These are phyloP conservation scores for Herpetospermum pedunculosum DNA, from an alignment of 306 rosid genomes.

Conservation along the genomic window DNA sequence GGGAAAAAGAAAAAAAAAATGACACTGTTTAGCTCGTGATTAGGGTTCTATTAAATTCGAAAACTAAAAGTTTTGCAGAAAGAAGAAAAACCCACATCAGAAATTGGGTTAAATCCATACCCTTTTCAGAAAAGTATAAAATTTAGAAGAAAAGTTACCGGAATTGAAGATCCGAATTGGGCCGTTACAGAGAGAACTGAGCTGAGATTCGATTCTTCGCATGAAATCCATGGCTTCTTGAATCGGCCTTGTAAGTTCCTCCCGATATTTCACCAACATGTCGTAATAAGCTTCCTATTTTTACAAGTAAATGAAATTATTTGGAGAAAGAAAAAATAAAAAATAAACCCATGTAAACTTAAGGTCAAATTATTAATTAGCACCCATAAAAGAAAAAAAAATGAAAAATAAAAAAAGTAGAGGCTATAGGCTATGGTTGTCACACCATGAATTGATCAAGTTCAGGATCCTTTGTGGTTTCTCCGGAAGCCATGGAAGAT, in stretches of 20 bases:
- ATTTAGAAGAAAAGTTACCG: conserved; percentile 21
- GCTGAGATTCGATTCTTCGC: conserved; percentile 70
- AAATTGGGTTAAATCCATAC: neutral
- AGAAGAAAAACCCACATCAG: neutral
- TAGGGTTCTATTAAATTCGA: conserved; percentile 31
- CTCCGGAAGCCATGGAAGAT: conserved; percentile 49
- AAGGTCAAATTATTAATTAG: neutral
- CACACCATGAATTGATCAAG: conserved; percentile 93
- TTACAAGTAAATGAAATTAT: neutral
- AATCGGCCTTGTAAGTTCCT: conserved; percentile 80
- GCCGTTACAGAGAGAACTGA: conserved; percentile 55
- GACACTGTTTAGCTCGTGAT: conserved; percentile 22
- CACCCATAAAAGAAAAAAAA: neutral
- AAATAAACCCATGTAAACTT: neutral
- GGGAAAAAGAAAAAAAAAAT: neutral
- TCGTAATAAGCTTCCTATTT: conserved; percentile 89
- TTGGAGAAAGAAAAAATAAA: neutral
- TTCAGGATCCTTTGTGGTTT: conserved; percentile 71
- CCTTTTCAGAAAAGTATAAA: no score
- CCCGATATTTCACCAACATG: conserved; percentile 88
- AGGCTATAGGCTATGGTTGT: neutral
- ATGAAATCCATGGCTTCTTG: conserved; percentile 98
- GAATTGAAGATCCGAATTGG: conserved; percentile 54
- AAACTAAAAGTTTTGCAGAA: neutral
- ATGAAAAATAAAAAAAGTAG: neutral